These are phyloP conservation scores for Lathyrus tuberosus DNA, from an alignment of 306 rosid species.

Conservation along the genomic window DNA sequence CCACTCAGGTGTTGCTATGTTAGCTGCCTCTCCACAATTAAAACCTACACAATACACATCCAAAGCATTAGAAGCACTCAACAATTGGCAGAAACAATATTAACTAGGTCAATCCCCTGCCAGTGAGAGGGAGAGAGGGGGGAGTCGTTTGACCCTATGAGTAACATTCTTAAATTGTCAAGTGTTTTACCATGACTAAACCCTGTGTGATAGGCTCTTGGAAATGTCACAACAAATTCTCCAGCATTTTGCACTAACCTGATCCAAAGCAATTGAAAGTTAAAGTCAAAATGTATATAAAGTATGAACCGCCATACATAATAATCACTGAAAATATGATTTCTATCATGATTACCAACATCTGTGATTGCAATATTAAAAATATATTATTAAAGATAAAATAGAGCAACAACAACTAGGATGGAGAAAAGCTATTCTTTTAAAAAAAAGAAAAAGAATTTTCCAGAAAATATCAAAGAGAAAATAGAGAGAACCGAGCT, in stretches of 20 bases:
- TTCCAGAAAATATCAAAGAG: background rate
- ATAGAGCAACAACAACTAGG: conserved; percentile 12
- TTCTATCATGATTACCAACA: conserved; percentile 32
- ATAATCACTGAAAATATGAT: conserved; percentile 36
- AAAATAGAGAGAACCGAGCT: conserved; percentile 3
- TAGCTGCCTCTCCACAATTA: conserved; percentile 97
- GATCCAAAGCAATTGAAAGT: conserved; percentile 43
- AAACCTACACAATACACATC: conserved; percentile 63
- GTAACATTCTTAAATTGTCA: conserved; percentile 20
- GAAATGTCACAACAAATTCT: conserved; percentile 98
- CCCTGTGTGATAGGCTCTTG: conserved; percentile 98
- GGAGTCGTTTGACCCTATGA: conserved; percentile 6
- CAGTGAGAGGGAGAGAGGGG: background rate
- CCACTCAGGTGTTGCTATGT: conserved; percentile 99
- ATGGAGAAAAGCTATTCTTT: conserved; percentile 3
- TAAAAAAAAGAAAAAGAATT: background rate
- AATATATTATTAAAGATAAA: background rate
- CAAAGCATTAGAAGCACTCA: conserved; percentile 43
- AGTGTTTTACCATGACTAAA: conserved; percentile 92
- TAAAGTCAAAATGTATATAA: conserved; percentile 41
- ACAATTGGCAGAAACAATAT: conserved; percentile 24
- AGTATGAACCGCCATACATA: conserved; percentile 26
- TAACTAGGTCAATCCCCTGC: background rate
- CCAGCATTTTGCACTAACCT: conserved; percentile 99
- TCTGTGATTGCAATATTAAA: background rate